Conservation (phyloP, 805 yeast species). For the Candida andamanensis region DNA sequence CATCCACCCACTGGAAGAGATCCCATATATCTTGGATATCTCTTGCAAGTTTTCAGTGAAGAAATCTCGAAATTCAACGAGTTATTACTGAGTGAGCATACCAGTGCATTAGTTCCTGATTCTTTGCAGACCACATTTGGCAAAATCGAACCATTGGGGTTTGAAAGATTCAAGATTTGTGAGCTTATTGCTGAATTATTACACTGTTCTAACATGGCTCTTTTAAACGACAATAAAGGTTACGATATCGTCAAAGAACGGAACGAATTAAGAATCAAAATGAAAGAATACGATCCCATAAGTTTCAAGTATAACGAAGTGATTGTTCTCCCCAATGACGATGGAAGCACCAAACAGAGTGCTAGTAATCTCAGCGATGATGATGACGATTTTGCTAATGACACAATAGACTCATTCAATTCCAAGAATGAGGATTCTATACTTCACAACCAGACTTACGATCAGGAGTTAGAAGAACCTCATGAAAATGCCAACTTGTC, state of each 20-base stretch:
- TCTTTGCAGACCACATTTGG: constrained; percentile 29
- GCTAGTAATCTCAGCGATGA: constrained; percentile 1
- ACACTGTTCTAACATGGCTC: constrained; percentile 45
- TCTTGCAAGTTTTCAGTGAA: constrained; percentile 36
- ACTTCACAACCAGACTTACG: constrained; percentile 17
- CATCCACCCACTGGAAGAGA: constrained; percentile 47
- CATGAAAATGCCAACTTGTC: constrained; percentile 41
- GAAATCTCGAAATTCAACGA: constrained; percentile 33
- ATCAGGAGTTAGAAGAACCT: constrained; percentile 35
- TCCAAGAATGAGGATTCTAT: constrained; percentile 18
- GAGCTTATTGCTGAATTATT: constrained; percentile 43
- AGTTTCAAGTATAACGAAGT: constrained; percentile 43
- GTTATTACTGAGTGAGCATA: constrained; percentile 21
- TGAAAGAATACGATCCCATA: constrained; percentile 40
- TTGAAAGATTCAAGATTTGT: constrained; percentile 42
- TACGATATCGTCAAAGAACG: constrained; percentile 35
- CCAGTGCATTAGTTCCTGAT: constrained; percentile 13
- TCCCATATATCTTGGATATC: constrained; percentile 42
- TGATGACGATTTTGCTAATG: constrained; percentile 11
- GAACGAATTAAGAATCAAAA: constrained; percentile 32
- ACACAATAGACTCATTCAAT: constrained; percentile 32
- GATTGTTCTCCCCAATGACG: constrained; percentile 27
- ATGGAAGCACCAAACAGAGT: constrained; percentile 2
- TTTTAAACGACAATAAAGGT: constrained; percentile 41
- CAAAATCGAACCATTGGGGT: constrained; percentile 40